phyloP scores from a whole-genome alignment of 106 monocot species.

The Alisma plantagoaquatica region DNA sequence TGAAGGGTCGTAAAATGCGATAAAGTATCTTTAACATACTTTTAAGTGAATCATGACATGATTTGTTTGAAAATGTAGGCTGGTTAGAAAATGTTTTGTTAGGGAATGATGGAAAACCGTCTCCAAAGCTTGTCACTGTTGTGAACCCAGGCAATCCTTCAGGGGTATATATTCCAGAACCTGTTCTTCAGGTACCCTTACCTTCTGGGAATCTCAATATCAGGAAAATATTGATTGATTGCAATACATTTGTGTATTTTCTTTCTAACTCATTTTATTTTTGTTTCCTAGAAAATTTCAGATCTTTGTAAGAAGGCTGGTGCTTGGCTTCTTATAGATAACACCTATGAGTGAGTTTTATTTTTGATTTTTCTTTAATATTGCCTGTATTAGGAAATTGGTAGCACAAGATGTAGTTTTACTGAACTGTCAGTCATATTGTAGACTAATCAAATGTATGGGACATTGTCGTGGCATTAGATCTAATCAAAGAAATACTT shows the following conservation, averaged over 20 bases:
- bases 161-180: slow-evolving; percentile 65
- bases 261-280: neutral
- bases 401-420: no score
- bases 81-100: slow-evolving; percentile 73
- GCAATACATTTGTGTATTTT: no score
- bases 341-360: slow-evolving; percentile 91
- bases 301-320: slow-evolving; percentile 80
- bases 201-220: neutral
- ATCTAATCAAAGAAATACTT: no score
- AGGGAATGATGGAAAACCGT: slow-evolving; percentile 31
- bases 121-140: slow-evolving; percentile 93
- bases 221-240: no score
- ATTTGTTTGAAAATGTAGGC: no score
- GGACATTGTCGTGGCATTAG: no score
- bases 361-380: neutral
- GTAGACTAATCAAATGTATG: no score
- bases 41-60: no score
- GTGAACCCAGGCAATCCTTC: slow-evolving; percentile 97
- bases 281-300: slow-evolving; percentile 65
- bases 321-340: slow-evolving; percentile 96
- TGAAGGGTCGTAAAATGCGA: no score
- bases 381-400: no score
- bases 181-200: slow-evolving; percentile 49
- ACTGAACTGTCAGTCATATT: no score
- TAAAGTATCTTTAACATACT: no score